Percentiles rank a stretch among this genome's conserved stretches.
phyloP scores from a whole-genome alignment of 176 grass and related monocot species.

The barley (Hordeum vulgare) region MorexV3_pseudomolecules_assembly NC_058521.1:10883512-10884011 shows the following conservation, averaged over 20 bases:
- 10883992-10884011: not conserved
- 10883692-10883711: constrained; percentile 81
- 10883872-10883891: not conserved
- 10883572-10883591: not conserved
- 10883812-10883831: not conserved
- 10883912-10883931: not conserved
- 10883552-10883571: not conserved
- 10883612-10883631: not conserved
- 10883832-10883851: not conserved
- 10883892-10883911: not conserved
- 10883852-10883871: not conserved
- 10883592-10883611: not conserved
- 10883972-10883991: not conserved
- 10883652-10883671: constrained; percentile 83
- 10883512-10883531: not conserved
- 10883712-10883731: constrained; percentile 80
- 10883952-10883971: not conserved
- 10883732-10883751: constrained; percentile 91
- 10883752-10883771: constrained; percentile 75
- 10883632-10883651: constrained; percentile 90
- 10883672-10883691: constrained; percentile 83
- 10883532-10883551: not conserved
- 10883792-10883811: constrained; percentile 46
- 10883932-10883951: not conserved
- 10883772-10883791: constrained; percentile 56